Base-by-base conservation (phyloP, 1,284 basidiomycete genomes). In the Heimioporus retisporus region DNA sequence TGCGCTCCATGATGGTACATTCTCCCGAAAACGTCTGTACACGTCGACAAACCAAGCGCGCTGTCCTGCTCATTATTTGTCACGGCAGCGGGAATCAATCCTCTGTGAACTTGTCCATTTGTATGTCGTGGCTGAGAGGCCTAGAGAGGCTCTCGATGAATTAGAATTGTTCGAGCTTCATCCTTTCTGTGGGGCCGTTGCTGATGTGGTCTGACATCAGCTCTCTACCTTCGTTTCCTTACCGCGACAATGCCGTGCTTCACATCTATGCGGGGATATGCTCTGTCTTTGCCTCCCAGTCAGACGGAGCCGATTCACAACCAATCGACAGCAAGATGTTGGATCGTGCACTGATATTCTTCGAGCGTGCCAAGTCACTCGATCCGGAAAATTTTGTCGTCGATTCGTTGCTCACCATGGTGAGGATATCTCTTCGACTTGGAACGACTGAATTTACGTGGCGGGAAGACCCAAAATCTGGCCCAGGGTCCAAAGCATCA, bases 261-360 rank as follows among this genome's bases (percentile, higher is more conserved):
- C 94, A 96, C 73, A 83, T 90, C 13, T 96, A 96, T 71, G 95
- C 95, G 5, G 96, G 94, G 4, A 79, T 96, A 67, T 80, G 95
- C 15, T 87, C 84, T 50, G 82, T 96, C 25, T 87, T 90, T 71
- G 78, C 88, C 23, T 85, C 88, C 23, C 89, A 89, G 70, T 79
- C 71, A 55, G 55, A 48, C 50, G 11, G 35, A 11, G 35, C 11
- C 35, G 35, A 11, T 58, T 64, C 23, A 42, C 57, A 65, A 62
- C 54, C 54, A 63, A 64, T 73, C 48, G 66, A 80, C 56, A 65
- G 23, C 62, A 76, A 73, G 31, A 79, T 85, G 23, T 69, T 93
- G 11, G 84, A 86, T 60, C 86, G 88, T 53, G 90, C 93, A 42
- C 87, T 87, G 71, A 79, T 83, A 11, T 89, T 92, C 75, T 83